Evolutionary conservation across 148 eudicot genomes (phyloP), one percentile per base, ranked within the genome.

Genomic region (Amaranthus palmeri): DNA sequence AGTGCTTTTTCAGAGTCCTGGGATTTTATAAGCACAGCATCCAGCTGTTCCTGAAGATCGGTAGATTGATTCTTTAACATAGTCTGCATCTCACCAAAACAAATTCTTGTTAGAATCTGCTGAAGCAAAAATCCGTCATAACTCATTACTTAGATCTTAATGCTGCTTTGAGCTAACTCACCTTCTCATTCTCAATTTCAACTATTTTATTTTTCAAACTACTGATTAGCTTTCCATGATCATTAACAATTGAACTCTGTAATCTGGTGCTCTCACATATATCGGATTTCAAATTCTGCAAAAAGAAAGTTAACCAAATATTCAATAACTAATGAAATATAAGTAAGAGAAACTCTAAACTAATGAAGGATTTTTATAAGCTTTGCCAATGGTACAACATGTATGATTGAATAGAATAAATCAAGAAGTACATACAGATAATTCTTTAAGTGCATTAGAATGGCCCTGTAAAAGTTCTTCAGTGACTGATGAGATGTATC

Each of bases 121-220:
- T 63, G 52, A 9, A 25, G 36, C 36, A 25, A 25, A 25, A 69
- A 67, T 41, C 55, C 70, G 58, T 58, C 57, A 51, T 57, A 67
- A 51, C 64, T 58, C 57, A 51, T 57, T 60, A 51, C 64, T 66
- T 51, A 55, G 8, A 50, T 48, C 43, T 67, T 41, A 43, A 36
- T 17, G 70, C 40, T 51, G 25, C 11, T 40, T 51, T 70, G 72
- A 54, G 59, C 69, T 51, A 65, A 10, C 61, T 59, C 77, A 93
- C 98, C 93, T 95, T 95, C 74, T 88, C 99, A 77, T 78, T 74
- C 82, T 88, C 87, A 63, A 88, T 86, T 76, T 82, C 89, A 59
- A 41, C 61, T 63, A 92, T 67, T 73, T 82, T 89, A 54, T 62
- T 70, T 80, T 71, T 78, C 79, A 85, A 77, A 72, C 56, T 73